phyloP scores from a whole-genome alignment of 2,329 filamentous ascomycete species.

The Tympanopsis confertula region DNA sequence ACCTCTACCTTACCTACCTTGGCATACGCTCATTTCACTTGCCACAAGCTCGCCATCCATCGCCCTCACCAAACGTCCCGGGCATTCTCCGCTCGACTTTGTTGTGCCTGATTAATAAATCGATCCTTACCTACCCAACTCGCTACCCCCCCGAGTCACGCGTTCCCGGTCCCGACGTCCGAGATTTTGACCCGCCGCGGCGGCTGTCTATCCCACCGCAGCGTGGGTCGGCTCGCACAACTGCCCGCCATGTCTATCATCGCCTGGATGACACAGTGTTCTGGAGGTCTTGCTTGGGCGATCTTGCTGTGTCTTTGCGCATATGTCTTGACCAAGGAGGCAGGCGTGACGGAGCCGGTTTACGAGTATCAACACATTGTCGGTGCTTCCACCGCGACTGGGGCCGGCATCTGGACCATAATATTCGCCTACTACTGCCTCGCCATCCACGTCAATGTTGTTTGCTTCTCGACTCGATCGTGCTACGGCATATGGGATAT shows the following conservation, averaged over 20 bases:
- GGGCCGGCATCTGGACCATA: constrained; percentile 36
- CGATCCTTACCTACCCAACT: neutral
- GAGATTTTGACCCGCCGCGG: neutral
- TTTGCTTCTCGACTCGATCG: constrained; percentile 49
- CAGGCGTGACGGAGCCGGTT: constrained; percentile 26
- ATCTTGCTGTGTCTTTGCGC: constrained; percentile 34
- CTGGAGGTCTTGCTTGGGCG: constrained; percentile 42
- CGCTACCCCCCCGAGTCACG: neutral
- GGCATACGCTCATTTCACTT: too few relatives aligned
- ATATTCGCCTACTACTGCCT: constrained; percentile 55
- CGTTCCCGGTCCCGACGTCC: neutral
- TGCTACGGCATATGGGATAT: constrained; percentile 50
- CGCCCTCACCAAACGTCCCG: too few relatives aligned
- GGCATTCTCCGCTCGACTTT: too few relatives aligned
- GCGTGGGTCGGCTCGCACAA: too few relatives aligned
- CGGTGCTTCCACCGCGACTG: constrained; percentile 19
- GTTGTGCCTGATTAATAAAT: neutral
- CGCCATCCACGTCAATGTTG: constrained; percentile 51
- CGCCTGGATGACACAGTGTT: constrained; percentile 38
- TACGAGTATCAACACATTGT: constrained; percentile 27
- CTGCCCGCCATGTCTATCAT: constrained; percentile 39
- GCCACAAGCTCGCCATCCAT: too few relatives aligned
- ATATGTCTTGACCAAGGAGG: constrained; percentile 41
- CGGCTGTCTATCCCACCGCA: neutral
- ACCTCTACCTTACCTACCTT: too few relatives aligned